These are phyloP conservation scores for Scedosporium aurantiacum DNA, from an alignment of 2,329 filamentous ascomycete genomes.

Conservation along the genomic window DNA sequence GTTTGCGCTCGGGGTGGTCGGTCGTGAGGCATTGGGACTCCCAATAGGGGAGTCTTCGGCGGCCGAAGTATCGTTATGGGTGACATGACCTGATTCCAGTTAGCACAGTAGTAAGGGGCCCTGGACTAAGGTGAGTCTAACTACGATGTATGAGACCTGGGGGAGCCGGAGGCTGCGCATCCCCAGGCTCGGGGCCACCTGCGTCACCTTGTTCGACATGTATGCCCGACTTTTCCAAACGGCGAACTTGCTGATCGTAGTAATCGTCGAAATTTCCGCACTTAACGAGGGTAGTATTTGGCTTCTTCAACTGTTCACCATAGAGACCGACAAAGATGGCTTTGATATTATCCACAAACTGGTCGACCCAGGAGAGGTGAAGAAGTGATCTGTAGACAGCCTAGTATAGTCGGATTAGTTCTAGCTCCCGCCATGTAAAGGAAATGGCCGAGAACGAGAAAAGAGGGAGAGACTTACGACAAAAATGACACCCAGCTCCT, in stretches of 20 bases:
- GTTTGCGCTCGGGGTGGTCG: constrained; percentile 55
- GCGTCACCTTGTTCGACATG: background rate
- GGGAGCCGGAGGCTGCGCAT: constrained; percentile 9
- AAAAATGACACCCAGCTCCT: constrained; percentile 90
- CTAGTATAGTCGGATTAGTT: constrained; percentile 33
- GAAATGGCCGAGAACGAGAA: background rate
- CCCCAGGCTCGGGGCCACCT: background rate
- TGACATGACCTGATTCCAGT: background rate
- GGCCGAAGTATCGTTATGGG: background rate
- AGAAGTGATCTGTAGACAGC: constrained; percentile 94
- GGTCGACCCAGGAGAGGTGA: constrained; percentile 93
- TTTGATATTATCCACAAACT: constrained; percentile 88
- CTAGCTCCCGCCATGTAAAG: background rate
- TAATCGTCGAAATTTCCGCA: constrained; percentile 79
- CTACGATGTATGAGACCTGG: constrained; percentile 12
- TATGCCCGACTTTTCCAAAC: constrained; percentile 53
- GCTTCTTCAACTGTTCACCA: constrained; percentile 72
- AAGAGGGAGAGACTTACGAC: constrained; percentile 45
- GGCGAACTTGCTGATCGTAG: constrained; percentile 83
- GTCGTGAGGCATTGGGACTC: constrained; percentile 52
- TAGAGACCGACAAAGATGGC: constrained; percentile 88
- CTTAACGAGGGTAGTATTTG: constrained; percentile 65
- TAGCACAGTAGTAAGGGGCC: background rate
- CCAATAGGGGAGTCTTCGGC: constrained; percentile 8
- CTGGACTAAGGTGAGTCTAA: background rate